Base-by-base conservation (phyloP, 2,329 filamentous ascomycete species). In the Beauveria scarabaeidicola region DNA sequence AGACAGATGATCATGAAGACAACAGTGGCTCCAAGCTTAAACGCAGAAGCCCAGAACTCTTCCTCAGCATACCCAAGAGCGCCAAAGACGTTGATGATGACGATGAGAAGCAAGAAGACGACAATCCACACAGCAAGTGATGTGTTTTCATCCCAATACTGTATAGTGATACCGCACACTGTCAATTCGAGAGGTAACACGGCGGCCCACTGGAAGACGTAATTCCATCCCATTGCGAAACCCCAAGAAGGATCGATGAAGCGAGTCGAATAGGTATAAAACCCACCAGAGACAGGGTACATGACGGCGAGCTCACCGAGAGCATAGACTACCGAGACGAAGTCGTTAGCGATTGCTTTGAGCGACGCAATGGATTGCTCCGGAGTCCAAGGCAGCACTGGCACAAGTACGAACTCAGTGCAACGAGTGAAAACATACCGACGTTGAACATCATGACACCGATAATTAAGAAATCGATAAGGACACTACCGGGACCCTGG, bases 1-100 rank as follows among this genome's bases (percentile, higher is more conserved):
- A 86, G 69, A 41, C 78, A 78, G 52, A 86, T 73, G 63, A 88
- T 75, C 73, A 88, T 86, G 71, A 86, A 86, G 59, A 86, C 78
- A 50, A 82, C 65, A 29, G 81, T 82, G 17, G 84, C 81, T 15
- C 71, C 66, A 21, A 86, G 76, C 70, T 86, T 86, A 65, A 85
- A 77, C 46, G 75, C 66, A 3, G 79, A 78, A 1, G 82, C 75
- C 66, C 77, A 71, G 61, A 84, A 85, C 66, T 85, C 82, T 56
- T 85, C 81, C 66, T 78, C 80, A 47, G 73, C 78, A 54, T 77
- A 81, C 1, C 79, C 79, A 0, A 79, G 70, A 1, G 81, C 80
- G 44, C 81, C 81, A 57, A 83, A 84, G 57, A 83, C 63, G 68
- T 83, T 82, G 71, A 83, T 71, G 27, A 77, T 13, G 6, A 80